A percentile compares a stretch with the other conserved stretches of the same genome.
phyloP scores from a whole-genome alignment of 805 yeast species.

The Blastobotrys mokoenaii region DNA sequence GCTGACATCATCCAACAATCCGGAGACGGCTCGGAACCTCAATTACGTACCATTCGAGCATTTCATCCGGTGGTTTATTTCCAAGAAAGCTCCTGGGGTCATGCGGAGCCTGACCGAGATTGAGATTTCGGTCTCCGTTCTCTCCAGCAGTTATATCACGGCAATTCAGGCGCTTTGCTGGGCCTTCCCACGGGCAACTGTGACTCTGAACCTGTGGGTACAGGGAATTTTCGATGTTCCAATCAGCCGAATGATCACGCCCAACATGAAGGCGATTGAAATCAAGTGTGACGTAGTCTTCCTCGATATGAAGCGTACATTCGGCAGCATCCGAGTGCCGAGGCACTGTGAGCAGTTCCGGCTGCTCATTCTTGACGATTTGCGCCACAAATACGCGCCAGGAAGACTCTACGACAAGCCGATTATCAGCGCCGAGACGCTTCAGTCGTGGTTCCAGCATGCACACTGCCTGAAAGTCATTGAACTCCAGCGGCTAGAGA shows the following conservation, averaged over 20 bases:
- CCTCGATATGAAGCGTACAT: background rate
- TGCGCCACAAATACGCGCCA: background rate
- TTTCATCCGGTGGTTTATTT: background rate
- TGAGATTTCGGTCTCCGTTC: background rate
- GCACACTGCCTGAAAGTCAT: background rate
- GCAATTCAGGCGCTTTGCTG: background rate
- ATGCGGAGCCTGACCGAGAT: background rate
- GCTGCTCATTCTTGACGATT: background rate
- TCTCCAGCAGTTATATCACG: background rate
- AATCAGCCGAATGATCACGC: background rate
- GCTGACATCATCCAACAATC: background rate
- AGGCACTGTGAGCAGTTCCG: background rate
- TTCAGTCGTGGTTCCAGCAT: background rate
- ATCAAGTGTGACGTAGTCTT: background rate
- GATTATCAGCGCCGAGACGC: background rate
- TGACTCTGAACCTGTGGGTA: background rate
- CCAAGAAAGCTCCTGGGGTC: background rate
- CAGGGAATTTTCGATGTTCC: background rate
- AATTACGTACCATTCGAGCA: constrained; percentile 1
- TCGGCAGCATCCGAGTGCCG: background rate
- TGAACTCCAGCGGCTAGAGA: background rate
- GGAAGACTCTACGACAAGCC: background rate
- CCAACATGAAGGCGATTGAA: background rate
- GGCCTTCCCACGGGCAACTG: background rate
- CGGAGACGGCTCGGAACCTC: background rate